These are phyloP conservation scores for Gossypium rotundifolium DNA, from an alignment of 345 rosid species.

Conservation along the genomic window DNA sequence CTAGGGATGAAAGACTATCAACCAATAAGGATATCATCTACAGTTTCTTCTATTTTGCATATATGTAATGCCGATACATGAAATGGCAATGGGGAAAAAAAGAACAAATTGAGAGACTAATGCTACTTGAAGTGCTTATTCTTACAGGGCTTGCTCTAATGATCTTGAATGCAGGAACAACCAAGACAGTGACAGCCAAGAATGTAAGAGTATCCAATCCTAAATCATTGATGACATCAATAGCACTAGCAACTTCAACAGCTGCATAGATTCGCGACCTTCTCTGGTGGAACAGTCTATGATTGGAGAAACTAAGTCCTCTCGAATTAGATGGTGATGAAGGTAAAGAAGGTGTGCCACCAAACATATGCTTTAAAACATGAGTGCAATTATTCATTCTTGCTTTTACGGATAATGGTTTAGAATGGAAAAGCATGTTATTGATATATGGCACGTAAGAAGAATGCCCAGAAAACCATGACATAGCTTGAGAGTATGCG, in stretches of 20 bases:
- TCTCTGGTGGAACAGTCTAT: constrained; percentile 26
- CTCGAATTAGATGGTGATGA: constrained; percentile 25
- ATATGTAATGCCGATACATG: neutral
- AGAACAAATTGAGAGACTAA: neutral
- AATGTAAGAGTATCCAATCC: constrained; percentile 93
- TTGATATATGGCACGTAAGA: constrained; percentile 14
- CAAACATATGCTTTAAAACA: constrained; percentile 24
- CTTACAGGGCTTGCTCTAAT: constrained; percentile 92
- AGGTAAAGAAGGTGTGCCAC: constrained; percentile 23
- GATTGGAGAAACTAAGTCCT: constrained; percentile 26
- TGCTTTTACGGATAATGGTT: constrained; percentile 20
- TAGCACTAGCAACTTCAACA: constrained; percentile 67
- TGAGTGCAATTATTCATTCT: constrained; percentile 27
- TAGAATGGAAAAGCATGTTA: constrained; percentile 20
- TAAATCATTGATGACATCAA: constrained; percentile 91
- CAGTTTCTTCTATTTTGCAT: neutral
- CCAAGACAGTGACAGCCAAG: constrained; percentile 80
- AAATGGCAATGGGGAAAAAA: neutral
- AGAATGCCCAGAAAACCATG: constrained; percentile 31
- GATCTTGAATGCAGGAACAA: constrained; percentile 82
- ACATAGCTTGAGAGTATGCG: constrained; percentile 18
- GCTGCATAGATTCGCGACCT: constrained; percentile 39
- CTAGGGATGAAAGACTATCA: neutral
- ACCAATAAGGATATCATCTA: neutral
- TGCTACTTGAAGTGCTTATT: constrained; percentile 3